Base-by-base conservation (phyloP, 176 grass and related monocot genomes). In the Rhynchospora breviuscula region DNA sequence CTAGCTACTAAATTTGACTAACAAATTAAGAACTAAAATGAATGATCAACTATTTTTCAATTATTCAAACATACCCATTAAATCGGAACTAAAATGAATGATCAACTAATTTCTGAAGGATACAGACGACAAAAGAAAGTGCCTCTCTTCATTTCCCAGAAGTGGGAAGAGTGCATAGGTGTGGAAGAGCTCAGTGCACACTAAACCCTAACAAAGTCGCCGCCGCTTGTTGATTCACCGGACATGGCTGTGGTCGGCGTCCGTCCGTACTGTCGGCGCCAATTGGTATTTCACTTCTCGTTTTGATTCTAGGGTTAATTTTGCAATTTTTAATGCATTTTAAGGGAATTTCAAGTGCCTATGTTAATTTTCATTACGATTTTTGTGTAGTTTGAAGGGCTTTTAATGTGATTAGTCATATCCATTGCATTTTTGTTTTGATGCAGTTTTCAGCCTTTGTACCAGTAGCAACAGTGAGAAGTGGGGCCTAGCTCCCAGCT, bases 401-500 rank as follows among this genome's bases (percentile, higher is more conserved):
- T 26, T 49, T 70, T 52, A 52, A 51, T 52, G 19, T 53, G 7
- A 53, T 21, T n/a, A 53, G 46, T 53, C 47, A 26, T 75, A 26
- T 53, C 47, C 12, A 48, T 59, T 22, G 13, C 47, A 23, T 74
- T 65, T 78, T 86, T 58, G 29, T 69, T 56, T 61, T 64, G 14
- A 13, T 52, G 80, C 81, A 98, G 95, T 88, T 98, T 89, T 58
- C 87, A 85, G 54, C 92, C 92, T 40, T 98, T 90, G 10, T 89
- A 29, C 26, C 26, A 29, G 26, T 29, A 29, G 26, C 26, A 29
- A 29, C 26, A 29, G 26, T 29, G 26, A 29, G 95, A 92, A 98
- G 85, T 98, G 95, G 95, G 95, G 95, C 8, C 90, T 98, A 22
- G 84, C 94, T 61, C 95, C 95, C n/a, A 98, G 89, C 87, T 98